Evolutionary conservation across 1,139 yeast species (phyloP).

Genomic region (Hemisphaericaspora lyxosophila): DNA sequence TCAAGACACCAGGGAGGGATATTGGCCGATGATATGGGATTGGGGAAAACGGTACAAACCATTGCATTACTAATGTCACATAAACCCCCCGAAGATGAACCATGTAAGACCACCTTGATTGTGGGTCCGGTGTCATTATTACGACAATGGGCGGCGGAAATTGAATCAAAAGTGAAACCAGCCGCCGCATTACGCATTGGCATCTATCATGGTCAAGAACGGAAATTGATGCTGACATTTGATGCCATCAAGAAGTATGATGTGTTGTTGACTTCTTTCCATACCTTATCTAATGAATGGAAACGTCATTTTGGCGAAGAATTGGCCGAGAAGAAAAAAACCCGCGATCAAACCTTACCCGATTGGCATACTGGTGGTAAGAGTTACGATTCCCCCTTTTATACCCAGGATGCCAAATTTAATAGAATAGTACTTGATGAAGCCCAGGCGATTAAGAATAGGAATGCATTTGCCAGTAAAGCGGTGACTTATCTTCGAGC

Average conservation of each 20-base stretch:
- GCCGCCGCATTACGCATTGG: conserved; percentile 47
- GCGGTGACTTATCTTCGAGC: conserved; percentile 61
- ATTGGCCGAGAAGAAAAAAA: conserved; percentile 22
- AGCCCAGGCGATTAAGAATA: conserved; percentile 86
- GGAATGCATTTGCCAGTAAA: conserved; percentile 61
- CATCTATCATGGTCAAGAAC: conserved; percentile 61
- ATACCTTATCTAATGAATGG: conserved; percentile 67
- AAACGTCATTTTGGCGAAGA: conserved; percentile 55
- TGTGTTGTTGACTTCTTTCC: conserved; percentile 77
- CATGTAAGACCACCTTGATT: conserved; percentile 62
- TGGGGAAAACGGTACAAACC: conserved; percentile 88
- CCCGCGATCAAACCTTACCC: conserved; percentile 35
- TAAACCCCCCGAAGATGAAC: conserved; percentile 33
- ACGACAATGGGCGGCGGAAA: conserved; percentile 82
- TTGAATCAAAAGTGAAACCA: conserved; percentile 58
- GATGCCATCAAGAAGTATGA: conserved; percentile 57
- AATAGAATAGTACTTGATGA: conserved; percentile 83
- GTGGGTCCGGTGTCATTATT: conserved; percentile 84
- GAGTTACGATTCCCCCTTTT: conserved; percentile 67
- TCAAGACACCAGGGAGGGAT: conserved; percentile 67
- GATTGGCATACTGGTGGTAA: conserved; percentile 39
- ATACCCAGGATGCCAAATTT: conserved; percentile 50
- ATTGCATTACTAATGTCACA: conserved; percentile 65
- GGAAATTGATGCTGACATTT: conserved; percentile 39
- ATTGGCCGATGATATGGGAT: conserved; percentile 92